Conservation (phyloP, 441 rosid species). For the Iberis amara region DNA sequence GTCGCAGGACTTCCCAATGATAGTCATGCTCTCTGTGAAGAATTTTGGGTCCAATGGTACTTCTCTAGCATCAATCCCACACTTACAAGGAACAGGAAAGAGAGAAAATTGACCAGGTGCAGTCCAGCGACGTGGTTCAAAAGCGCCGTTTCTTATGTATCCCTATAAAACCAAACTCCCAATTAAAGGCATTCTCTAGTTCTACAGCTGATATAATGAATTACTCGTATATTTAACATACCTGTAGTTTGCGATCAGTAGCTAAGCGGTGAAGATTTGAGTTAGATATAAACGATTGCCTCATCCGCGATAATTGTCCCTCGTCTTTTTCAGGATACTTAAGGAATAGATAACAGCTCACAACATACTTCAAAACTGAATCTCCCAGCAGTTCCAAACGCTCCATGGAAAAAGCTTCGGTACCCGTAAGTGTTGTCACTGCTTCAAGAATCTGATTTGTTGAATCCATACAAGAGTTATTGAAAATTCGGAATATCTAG, state of each 20-base stretch:
- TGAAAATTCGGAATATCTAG: slow-evolving; percentile 5
- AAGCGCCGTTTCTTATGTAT: slow-evolving; percentile 69
- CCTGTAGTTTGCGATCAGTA: slow-evolving; percentile 66
- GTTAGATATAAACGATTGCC: slow-evolving; percentile 53
- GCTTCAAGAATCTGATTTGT: slow-evolving; percentile 72
- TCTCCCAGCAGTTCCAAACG: slow-evolving; percentile 97
- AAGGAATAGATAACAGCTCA: slow-evolving; percentile 69
- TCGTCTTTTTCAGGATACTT: slow-evolving; percentile 64
- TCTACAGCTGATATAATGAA: slow-evolving; percentile 8
- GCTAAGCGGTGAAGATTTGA: slow-evolving; percentile 64
- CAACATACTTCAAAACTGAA: slow-evolving; percentile 81
- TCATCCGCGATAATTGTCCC: slow-evolving; percentile 54
- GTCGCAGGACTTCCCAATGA: slow-evolving; percentile 63
- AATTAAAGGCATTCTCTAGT: not conserved
- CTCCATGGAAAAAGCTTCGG: slow-evolving; percentile 87
- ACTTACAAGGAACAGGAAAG: slow-evolving; percentile 55
- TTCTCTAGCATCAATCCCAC: slow-evolving; percentile 57
- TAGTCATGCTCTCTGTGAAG: slow-evolving; percentile 43
- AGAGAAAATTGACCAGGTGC: slow-evolving; percentile 76
- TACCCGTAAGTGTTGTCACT: slow-evolving; percentile 63
- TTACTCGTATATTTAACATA: slow-evolving; percentile 24
- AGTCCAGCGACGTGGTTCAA: slow-evolving; percentile 89
- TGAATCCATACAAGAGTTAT: slow-evolving; percentile 6
- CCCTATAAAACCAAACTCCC: slow-evolving; percentile 42
- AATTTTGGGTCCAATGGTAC: slow-evolving; percentile 67